Conservation (phyloP, 169 alveolate species). For the Miamiensis avidus region DNA sequence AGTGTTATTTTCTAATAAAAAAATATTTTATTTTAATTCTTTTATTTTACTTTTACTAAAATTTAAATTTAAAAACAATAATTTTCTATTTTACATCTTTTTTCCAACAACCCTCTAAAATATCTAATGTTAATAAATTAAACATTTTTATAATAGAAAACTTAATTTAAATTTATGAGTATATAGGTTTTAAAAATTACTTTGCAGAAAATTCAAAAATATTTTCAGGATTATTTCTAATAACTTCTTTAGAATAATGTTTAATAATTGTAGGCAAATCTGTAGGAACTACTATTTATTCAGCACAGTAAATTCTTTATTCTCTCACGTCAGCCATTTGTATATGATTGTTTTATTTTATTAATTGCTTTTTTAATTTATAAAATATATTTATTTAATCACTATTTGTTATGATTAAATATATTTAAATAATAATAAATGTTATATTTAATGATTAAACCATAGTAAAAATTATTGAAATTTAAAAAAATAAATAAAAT, state of each 20-base stretch:
- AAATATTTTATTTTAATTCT: background rate
- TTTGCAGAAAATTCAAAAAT: constrained; percentile 50
- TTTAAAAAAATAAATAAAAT: no score
- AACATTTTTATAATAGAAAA: no score
- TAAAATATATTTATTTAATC: no score
- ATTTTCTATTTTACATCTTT: constrained; percentile 30
- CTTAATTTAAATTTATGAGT: background rate
- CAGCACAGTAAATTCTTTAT: constrained; percentile 59
- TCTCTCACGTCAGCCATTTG: constrained; percentile 56
- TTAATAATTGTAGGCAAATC: constrained; percentile 52
- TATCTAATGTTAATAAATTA: constrained; percentile 18
- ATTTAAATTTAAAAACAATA: background rate
- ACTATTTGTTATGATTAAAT: no score
- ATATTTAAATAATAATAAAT: no score
- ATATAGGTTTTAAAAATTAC: background rate
- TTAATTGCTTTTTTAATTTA: background rate
- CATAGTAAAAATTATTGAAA: no score
- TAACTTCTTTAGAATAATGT: constrained; percentile 62
- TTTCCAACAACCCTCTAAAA: constrained; percentile 42
- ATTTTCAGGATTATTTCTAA: constrained; percentile 54
- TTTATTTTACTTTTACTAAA: background rate
- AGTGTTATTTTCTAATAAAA: constrained; percentile 11
- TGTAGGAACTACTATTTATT: constrained; percentile 49
- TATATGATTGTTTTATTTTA: background rate
- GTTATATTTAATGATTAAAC: no score